Evolutionary conservation across 371 early-diverging fungal species (phyloP).

Genomic region (Quaeritorhiza haematococci): DNA sequence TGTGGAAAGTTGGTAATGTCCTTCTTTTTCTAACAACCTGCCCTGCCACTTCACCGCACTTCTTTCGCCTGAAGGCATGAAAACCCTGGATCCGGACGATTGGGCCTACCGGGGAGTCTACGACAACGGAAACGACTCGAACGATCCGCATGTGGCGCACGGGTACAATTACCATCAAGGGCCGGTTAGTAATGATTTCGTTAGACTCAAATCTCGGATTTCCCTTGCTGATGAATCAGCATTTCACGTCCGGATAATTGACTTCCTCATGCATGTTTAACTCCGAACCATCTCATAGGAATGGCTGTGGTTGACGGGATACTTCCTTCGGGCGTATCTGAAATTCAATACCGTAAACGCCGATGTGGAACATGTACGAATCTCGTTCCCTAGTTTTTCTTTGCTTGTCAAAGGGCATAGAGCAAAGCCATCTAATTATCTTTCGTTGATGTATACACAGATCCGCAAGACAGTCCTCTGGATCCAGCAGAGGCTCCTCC

Average conservation of each 20-base stretch:
- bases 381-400: background rate
- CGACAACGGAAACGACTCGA: conserved; percentile 83
- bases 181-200: conserved; percentile 39
- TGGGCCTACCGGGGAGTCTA: conserved; percentile 86
- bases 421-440: background rate
- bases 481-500: conserved; percentile 63
- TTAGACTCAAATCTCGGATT: background rate
- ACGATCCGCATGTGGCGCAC: conserved; percentile 77
- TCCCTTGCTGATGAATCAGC: background rate
- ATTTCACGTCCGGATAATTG: background rate
- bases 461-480: conserved; percentile 8
- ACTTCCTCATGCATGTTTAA: background rate
- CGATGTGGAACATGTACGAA: conserved; percentile 6
- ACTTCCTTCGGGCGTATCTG: conserved; percentile 81
- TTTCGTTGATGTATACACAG: conserved; percentile 3
- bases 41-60: no score
- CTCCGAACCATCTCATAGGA: conserved; percentile 59
- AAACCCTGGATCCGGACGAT: conserved; percentile 88
- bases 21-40: background rate
- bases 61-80: conserved; percentile 80
- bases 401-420: background rate
- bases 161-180: conserved; percentile 98
- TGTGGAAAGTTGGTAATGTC: background rate
- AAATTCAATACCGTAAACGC: conserved; percentile 52
- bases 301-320: conserved; percentile 93